A percentile compares a stretch with the other conserved stretches of the same genome.
Evolutionary conservation across 352 stramenopile genomes (phyloP).

Genomic region (Globisporangium polare): DNA sequence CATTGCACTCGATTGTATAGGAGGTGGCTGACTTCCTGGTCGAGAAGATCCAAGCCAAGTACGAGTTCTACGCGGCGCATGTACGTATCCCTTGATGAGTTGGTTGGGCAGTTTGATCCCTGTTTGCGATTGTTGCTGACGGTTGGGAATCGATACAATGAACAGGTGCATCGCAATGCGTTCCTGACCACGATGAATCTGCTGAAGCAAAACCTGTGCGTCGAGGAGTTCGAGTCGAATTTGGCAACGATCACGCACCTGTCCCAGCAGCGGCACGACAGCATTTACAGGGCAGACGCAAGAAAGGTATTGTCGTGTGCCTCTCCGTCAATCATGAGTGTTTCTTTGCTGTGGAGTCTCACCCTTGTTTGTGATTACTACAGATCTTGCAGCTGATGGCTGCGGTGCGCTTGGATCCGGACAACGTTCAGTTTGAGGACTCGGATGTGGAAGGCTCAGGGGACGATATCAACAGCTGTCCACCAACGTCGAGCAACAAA

Average conservation of each 20-base stretch:
- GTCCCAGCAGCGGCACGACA: slow-evolving; percentile 81
- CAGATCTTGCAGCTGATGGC: slow-evolving; percentile 77
- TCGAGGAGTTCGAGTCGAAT: slow-evolving; percentile 79
- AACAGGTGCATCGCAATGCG: slow-evolving; percentile 75
- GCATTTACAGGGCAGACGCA: slow-evolving; percentile 74
- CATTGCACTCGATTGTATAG: slow-evolving; percentile 19
- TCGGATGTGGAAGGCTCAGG: slow-evolving; percentile 36
- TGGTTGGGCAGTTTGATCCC: not conserved
- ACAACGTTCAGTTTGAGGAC: slow-evolving; percentile 74
- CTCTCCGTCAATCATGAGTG: not conserved
- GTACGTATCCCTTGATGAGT: slow-evolving; percentile 21
- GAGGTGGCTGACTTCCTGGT: slow-evolving; percentile 79
- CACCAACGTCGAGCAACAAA: slow-evolving; percentile 65
- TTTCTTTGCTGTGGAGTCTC: not conserved
- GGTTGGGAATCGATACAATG: not conserved
- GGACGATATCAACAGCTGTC: slow-evolving; percentile 56
- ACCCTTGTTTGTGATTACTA: not conserved
- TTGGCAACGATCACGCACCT: slow-evolving; percentile 76
- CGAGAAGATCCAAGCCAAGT: slow-evolving; percentile 81
- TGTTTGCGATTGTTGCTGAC: not conserved
- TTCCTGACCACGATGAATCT: slow-evolving; percentile 64
- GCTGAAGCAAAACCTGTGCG: slow-evolving; percentile 74
- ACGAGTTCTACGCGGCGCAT: slow-evolving; percentile 76
- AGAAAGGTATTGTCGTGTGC: slow-evolving; percentile 39
- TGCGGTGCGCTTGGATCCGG: slow-evolving; percentile 70